Conservation (phyloP, 2,329 filamentous ascomycete genomes). For the Aspergillus thermomutatus region DNA sequence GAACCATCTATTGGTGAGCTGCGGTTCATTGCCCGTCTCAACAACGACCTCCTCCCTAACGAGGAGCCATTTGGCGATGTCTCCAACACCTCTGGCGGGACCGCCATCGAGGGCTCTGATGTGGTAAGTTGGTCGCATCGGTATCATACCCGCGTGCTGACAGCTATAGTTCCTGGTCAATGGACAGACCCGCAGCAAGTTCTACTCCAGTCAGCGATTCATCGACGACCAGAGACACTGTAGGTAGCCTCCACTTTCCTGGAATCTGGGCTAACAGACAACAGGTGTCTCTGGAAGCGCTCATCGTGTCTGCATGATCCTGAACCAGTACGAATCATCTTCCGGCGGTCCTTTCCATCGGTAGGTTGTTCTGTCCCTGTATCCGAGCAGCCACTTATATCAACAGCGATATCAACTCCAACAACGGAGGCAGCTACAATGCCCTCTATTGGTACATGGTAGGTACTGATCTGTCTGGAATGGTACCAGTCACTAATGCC, state of each 20-base stretch:
- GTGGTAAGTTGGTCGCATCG: slow-evolving; percentile 30
- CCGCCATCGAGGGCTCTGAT: slow-evolving; percentile 57
- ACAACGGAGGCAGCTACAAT: slow-evolving; percentile 58
- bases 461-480: slow-evolving; percentile 3
- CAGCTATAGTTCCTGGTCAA: slow-evolving; percentile 49
- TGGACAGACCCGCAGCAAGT: slow-evolving; percentile 65
- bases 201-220: slow-evolving; percentile 67
- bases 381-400: neutral
- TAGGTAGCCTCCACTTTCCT: slow-evolving; percentile 6
- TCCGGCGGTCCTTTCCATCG: slow-evolving; percentile 66
- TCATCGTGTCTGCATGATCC: slow-evolving; percentile 61
- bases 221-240: slow-evolving; percentile 66
- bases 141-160: neutral
- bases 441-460: slow-evolving; percentile 65
- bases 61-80: slow-evolving; percentile 54
- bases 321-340: slow-evolving; percentile 56
- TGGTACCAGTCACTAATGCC: neutral
- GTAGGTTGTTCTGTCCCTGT: slow-evolving; percentile 18
- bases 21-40: slow-evolving; percentile 62
- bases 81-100: slow-evolving; percentile 54
- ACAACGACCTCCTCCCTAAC: slow-evolving; percentile 48
- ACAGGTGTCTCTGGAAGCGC: slow-evolving; percentile 32
- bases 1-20: slow-evolving; percentile 58
- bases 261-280: neutral
- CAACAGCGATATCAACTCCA: slow-evolving; percentile 58